Evolutionary conservation across 352 stramenopile genomes (phyloP).

Genomic region (Globisporangium mamillatum): DNA sequence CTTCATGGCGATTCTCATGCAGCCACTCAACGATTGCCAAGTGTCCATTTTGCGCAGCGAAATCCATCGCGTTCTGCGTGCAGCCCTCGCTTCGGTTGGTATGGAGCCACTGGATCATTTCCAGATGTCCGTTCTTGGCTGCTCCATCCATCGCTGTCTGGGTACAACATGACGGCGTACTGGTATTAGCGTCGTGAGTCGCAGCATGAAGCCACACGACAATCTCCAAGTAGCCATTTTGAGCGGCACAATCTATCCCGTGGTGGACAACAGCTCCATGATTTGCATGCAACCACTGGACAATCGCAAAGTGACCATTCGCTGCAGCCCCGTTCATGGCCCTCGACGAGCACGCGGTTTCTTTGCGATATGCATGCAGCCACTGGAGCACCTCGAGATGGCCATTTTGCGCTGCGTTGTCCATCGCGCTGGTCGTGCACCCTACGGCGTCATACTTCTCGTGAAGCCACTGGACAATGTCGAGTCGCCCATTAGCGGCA

Average conservation of each 20-base stretch:
- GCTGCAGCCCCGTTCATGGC: not conserved
- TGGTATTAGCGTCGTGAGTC: not conserved
- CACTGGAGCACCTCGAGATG: not conserved
- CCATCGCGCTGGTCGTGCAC: not conserved
- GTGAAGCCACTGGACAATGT: not conserved
- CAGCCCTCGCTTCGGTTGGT: not conserved
- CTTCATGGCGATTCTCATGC: conserved; percentile 55
- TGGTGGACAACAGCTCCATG: not conserved
- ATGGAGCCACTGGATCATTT: not conserved
- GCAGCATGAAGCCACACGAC: not conserved
- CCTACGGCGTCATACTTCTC: not conserved
- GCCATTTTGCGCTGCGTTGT: not conserved
- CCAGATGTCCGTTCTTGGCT: not conserved
- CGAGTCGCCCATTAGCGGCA: not conserved
- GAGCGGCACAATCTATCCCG: not conserved
- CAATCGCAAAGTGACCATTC: not conserved
- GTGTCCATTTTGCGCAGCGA: not conserved
- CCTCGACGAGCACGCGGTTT: not conserved
- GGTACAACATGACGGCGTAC: not conserved
- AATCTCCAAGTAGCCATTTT: not conserved
- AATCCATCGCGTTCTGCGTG: not conserved
- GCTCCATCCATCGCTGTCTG: not conserved
- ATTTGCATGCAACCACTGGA: not conserved
- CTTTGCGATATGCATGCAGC: not conserved
- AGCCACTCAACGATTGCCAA: conserved; percentile 64